Evolutionary conservation across 2,329 filamentous ascomycete genomes (phyloP), one percentile per base, ranked within the genome.

Genomic region (Trichophyton benhamiae): DNA sequence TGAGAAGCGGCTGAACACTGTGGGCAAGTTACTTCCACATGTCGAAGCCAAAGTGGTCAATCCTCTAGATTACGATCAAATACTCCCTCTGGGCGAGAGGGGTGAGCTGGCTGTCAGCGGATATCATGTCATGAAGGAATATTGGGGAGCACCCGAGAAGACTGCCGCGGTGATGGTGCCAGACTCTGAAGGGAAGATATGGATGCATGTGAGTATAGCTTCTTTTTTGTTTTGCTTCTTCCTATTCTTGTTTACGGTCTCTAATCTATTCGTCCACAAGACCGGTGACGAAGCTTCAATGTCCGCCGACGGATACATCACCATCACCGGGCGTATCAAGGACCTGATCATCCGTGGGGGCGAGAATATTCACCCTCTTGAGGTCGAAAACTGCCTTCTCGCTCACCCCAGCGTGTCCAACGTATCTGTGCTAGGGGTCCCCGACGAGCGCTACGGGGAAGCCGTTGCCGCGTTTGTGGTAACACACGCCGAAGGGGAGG

Each of bases 261-360:
- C 22, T 52, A 44, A 58, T 20, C 42, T 17, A 49, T 30, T 8
- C 48, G 41, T 48, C 5, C 9, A 9, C n/a, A 80, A 88, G 74
- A 95, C 88, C 0, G 94, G 94, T 20, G 94, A 99, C 69, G 92
- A 97, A 77, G 94, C 91, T 1, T 77, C 79, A 59, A 95, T 97
- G 82, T 89, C 95, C 64, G 79, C 75, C 3, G 80, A 91, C 30
- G 94, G 92, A 1, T 97, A 91, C 71, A 83, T 96, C 1, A 82
- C 83, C 67, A 96, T 97, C 69, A 96, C 91, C 0, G 90, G 91
- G 2, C 81, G 91, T 15, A 92, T 96, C 70, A 97, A 97, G 75
- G 94, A 99, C 71, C 75, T 97, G 60, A 96, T 99, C 68, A 97
- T 97, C 71, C 83, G 90, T 27, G 92, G 89, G 30, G 94, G 94